Evolutionary conservation across 129 eudicot genomes (phyloP).

Genomic region (Rutidosis leptorrhynchoides): DNA sequence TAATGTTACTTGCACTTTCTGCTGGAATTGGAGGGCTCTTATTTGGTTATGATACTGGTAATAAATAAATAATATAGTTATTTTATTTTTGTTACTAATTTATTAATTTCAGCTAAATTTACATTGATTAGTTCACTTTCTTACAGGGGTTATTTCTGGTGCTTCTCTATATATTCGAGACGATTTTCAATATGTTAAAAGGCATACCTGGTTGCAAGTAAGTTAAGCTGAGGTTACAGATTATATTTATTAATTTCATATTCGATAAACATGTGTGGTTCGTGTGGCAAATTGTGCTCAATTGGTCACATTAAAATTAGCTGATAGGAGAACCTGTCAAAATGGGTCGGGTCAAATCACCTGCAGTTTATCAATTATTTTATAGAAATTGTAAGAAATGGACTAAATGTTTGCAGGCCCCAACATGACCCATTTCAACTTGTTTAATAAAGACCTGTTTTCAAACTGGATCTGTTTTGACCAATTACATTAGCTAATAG

Average conservation of each 20-base stretch:
- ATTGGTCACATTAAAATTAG: background rate
- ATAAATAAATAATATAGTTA: background rate
- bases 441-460: background rate
- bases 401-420: background rate
- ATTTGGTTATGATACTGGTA: constrained; percentile 89
- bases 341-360: background rate
- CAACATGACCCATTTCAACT: background rate
- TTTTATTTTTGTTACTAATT: background rate
- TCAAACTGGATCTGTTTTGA: background rate
- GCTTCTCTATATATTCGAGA: constrained; percentile 77
- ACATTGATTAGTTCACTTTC: background rate
- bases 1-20: constrained; percentile 69
- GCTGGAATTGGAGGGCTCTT: constrained; percentile 90
- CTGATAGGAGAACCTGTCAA: background rate
- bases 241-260: too few species aligned
- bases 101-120: background rate
- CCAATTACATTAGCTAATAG: too few species aligned
- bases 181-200: constrained; percentile 54
- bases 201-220: constrained; percentile 70
- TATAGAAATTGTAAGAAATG: background rate
- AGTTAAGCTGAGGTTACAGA: background rate
- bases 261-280: too few species aligned
- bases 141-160: constrained; percentile 79
- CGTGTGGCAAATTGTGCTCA: background rate
- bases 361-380: background rate